phyloP scores from a whole-genome alignment of 805 yeast species.

The Wickerhamomyces xylosicus region DNA sequence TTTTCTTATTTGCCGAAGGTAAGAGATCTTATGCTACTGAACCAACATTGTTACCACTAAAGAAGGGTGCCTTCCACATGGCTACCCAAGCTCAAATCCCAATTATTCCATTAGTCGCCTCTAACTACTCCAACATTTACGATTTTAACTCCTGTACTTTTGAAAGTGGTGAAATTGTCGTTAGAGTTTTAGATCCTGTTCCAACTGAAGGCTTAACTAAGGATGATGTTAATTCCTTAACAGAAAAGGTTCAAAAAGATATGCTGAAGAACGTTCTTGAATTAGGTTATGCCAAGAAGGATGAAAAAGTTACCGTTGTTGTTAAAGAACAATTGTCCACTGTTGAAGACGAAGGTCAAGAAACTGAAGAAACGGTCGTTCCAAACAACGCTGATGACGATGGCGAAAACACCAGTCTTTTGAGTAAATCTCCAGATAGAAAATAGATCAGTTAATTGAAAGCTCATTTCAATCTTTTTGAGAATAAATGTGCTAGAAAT shows the following conservation, averaged over 20 bases:
- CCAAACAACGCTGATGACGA: constrained; percentile 3
- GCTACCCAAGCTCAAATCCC: constrained; percentile 92
- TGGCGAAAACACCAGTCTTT: constrained; percentile 17
- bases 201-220: constrained; percentile 57
- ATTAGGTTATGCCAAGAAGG: constrained; percentile 29
- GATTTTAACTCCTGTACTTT: constrained; percentile 53
- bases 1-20: constrained; percentile 95
- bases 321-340: neutral
- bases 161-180: constrained; percentile 63
- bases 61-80: constrained; percentile 96
- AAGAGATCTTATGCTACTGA: constrained; percentile 73
- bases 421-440: constrained; percentile 10
- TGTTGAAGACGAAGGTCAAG: constrained; percentile 6
- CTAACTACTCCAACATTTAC: constrained; percentile 73
- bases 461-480: too few relatives aligned
- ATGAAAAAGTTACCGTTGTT: constrained; percentile 17
- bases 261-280: constrained; percentile 38
- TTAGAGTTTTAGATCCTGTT: constrained; percentile 77
- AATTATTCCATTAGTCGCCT: constrained; percentile 76
- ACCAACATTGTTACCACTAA: constrained; percentile 74
- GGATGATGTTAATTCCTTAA: constrained; percentile 58
- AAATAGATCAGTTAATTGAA: too few relatives aligned
- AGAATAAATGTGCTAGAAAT: too few relatives aligned
- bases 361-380: constrained; percentile 1
- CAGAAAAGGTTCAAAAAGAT: constrained; percentile 40